Conservation (phyloP, 2,329 filamentous ascomycete species). For the Ophiostoma ulmi region DNA sequence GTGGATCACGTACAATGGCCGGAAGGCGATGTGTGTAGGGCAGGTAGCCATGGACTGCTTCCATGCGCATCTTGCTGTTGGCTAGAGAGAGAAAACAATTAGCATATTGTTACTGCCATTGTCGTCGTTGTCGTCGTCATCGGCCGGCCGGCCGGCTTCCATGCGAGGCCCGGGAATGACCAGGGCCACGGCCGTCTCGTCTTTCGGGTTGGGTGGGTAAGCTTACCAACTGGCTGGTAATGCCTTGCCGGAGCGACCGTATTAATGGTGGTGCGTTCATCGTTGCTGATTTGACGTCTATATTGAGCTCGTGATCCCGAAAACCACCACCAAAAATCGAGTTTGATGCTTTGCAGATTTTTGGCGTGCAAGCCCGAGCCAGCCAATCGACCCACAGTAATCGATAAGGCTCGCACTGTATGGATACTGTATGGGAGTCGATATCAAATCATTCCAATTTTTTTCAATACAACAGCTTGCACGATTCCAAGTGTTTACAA, state of each 20-base stretch:
- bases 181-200: not conserved
- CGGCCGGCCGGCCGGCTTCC: conserved; percentile 8
- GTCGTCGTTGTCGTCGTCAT: not conserved
- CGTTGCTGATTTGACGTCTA: conserved; percentile 27
- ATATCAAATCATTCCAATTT: not conserved
- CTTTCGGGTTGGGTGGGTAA: not conserved
- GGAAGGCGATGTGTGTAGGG: conserved; percentile 21
- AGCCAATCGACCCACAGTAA: conserved; percentile 27
- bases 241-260: conserved; percentile 34
- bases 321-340: not conserved
- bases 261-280: conserved; percentile 37
- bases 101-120: not conserved
- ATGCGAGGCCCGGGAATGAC: not conserved
- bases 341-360: conserved; percentile 11
- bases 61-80: conserved; percentile 21
- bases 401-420: conserved; percentile 29
- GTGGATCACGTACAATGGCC: conserved; percentile 24
- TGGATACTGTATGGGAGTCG: conserved; percentile 2
- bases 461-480: not conserved
- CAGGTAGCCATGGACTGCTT: conserved; percentile 23
- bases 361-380: conserved; percentile 4
- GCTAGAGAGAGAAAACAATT: conserved; percentile 12
- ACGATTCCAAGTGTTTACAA: not conserved
- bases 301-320: conserved; percentile 13
- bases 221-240: conserved; percentile 33